Evolutionary conservation across 352 stramenopile genomes (phyloP).

Genomic region (Phytopythium chamaehyphon): DNA sequence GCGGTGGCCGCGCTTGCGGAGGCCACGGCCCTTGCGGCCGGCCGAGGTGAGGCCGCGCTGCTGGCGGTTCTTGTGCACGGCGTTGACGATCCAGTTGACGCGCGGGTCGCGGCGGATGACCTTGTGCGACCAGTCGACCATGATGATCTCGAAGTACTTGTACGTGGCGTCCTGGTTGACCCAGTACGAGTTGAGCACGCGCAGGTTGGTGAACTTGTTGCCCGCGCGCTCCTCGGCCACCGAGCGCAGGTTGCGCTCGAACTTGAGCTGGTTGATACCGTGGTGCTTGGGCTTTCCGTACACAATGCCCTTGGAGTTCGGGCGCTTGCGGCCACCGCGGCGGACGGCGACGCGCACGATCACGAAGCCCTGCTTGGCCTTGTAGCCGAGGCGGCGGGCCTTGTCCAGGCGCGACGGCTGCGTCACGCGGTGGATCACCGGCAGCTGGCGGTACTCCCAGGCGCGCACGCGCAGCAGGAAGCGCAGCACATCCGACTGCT

Average conservation of each 20-base stretch:
- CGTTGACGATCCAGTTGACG: slow-evolving; percentile 99
- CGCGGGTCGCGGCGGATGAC: slow-evolving; percentile 98
- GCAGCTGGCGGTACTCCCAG: slow-evolving; percentile 98
- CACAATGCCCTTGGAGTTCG: slow-evolving; percentile 99
- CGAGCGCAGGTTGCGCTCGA: slow-evolving; percentile 96
- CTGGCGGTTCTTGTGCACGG: slow-evolving; percentile 99
- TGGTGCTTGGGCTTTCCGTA: slow-evolving; percentile 99
- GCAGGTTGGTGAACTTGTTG: slow-evolving; percentile 97
- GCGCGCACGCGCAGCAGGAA: slow-evolving; percentile 98
- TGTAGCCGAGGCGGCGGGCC: slow-evolving; percentile 99
- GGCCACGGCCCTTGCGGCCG: slow-evolving; percentile 95
- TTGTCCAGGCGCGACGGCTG: slow-evolving; percentile 98
- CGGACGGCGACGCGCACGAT: slow-evolving; percentile 97
- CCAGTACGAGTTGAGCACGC: slow-evolving; percentile 99
- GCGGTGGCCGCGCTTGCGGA: slow-evolving; percentile 98
- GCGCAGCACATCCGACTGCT: slow-evolving; percentile 99
- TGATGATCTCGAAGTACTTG: slow-evolving; percentile 99
- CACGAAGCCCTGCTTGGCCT: slow-evolving; percentile 99
- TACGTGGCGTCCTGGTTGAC: slow-evolving; percentile 99
- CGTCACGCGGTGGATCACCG: slow-evolving; percentile 94
- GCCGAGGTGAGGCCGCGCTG: slow-evolving; percentile 98
- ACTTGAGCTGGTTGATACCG: slow-evolving; percentile 99
- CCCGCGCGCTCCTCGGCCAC: slow-evolving; percentile 98
- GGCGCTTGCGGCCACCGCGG: slow-evolving; percentile 98
- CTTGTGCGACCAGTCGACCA: slow-evolving; percentile 98